A percentile compares a stretch with the other conserved stretches of the same genome.
These are phyloP conservation scores for Avena atlantica DNA, from an alignment of 176 grass and related monocot genomes.

Conservation along the genomic window DNA sequence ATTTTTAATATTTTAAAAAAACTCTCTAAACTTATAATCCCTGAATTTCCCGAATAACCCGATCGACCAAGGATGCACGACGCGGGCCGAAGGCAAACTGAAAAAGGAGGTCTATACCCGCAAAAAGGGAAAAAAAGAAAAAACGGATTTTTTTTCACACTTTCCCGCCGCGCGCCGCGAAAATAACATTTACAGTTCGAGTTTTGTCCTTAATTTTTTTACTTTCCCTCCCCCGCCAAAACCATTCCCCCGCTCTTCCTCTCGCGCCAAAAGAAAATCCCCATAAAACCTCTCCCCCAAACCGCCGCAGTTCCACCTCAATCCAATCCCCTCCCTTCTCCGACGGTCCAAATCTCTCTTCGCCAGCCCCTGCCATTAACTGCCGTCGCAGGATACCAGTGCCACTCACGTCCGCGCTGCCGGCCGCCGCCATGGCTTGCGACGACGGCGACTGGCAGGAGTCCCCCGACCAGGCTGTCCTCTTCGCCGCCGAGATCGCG, in stretches of 20 bases:
- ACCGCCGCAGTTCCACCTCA: not conserved
- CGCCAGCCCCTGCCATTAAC: not conserved
- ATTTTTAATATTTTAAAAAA: no score
- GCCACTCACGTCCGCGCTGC: not conserved
- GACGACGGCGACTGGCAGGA: conserved; percentile 22
- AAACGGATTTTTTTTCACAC: not conserved
- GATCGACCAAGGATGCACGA: no score
- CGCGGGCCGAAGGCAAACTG: no score
- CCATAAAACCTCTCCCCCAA: conserved; percentile 22
- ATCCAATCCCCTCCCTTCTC: not conserved
- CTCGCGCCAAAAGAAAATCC: conserved; percentile 17
- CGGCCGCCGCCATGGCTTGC: conserved; percentile 30
- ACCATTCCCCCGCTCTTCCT: not conserved
- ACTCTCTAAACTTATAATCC: no score
- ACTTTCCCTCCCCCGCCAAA: conserved; percentile 28
- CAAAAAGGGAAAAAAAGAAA: not conserved
- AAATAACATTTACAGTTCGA: not conserved
- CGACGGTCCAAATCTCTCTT: not conserved
- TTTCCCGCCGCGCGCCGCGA: not conserved
- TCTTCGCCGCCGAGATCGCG: conserved; percentile 66
- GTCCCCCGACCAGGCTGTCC: conserved; percentile 40
- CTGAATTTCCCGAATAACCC: no score
- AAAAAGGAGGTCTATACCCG: not conserved
- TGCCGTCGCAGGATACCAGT: not conserved
- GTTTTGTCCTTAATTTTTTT: not conserved